Conservation (phyloP, 2,329 filamentous ascomycete genomes). For the Diaporthe aspalathi region DNA sequence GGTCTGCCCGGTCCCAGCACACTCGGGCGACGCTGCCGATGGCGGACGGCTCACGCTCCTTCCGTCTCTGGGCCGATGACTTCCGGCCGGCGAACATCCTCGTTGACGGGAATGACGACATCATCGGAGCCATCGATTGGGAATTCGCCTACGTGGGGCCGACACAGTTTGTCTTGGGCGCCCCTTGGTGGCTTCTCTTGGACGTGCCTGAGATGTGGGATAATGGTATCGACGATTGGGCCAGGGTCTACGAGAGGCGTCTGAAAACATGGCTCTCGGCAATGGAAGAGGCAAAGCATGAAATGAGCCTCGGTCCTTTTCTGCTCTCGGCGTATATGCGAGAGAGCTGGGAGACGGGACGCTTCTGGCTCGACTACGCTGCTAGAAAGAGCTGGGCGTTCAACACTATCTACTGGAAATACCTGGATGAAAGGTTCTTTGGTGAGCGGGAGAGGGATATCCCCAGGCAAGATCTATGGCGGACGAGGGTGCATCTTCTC, state of each 20-base stretch:
- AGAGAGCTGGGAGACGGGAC: conserved; percentile 40
- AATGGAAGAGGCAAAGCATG: conserved; percentile 47
- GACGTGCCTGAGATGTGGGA: conserved; percentile 49
- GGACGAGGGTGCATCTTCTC: conserved; percentile 41
- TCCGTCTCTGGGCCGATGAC: conserved; percentile 49
- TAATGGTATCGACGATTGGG: conserved; percentile 47
- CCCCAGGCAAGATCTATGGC: conserved; percentile 39
- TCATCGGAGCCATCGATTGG: conserved; percentile 55
- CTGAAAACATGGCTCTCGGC: conserved; percentile 49
- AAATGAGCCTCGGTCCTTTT: not conserved
- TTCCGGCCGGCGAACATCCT: conserved; percentile 50
- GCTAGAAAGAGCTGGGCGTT: conserved; percentile 40
- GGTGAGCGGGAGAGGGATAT: conserved; percentile 6
- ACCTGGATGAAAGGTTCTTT: conserved; percentile 40
- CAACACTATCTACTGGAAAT: conserved; percentile 40
- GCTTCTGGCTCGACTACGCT: conserved; percentile 40
- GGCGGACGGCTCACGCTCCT: conserved; percentile 36
- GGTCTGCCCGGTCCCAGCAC: conserved; percentile 43
- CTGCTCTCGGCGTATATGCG: conserved; percentile 42
- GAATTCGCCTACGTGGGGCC: conserved; percentile 51
- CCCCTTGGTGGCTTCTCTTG: conserved; percentile 52
- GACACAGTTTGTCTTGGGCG: conserved; percentile 46
- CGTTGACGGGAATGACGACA: conserved; percentile 43
- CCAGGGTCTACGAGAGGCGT: conserved; percentile 46
- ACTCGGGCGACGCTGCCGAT: conserved; percentile 20